Evolutionary conservation across 306 rosid genomes (phyloP).

Genomic region (Lagenaria siceraria): DNA sequence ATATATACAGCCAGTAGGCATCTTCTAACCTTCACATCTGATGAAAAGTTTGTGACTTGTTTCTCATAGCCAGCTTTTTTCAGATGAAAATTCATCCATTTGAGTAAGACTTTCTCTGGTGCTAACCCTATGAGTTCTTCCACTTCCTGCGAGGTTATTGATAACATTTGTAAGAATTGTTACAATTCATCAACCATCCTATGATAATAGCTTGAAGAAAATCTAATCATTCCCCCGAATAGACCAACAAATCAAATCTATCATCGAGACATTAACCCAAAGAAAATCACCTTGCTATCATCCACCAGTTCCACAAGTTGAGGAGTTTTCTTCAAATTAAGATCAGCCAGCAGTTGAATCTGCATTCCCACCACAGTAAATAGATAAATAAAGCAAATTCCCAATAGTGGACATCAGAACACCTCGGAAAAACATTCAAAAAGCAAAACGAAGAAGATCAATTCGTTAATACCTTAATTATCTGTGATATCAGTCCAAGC

Average conservation of each 20-base stretch:
- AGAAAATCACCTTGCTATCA: constrained; percentile 64
- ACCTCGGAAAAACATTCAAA: neutral
- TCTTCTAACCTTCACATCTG: constrained; percentile 78
- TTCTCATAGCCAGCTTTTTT: constrained; percentile 91
- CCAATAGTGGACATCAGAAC: constrained; percentile 7
- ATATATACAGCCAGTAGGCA: neutral
- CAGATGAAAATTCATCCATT: constrained; percentile 99
- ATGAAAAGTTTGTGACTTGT: constrained; percentile 89
- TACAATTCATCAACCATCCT: neutral
- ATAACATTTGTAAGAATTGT: neutral
- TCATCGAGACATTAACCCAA: neutral
- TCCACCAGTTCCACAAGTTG: constrained; percentile 93
- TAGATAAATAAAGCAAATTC: neutral
- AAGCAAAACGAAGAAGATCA: constrained; percentile 3
- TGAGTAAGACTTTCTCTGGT: constrained; percentile 85
- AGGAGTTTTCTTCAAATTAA: constrained; percentile 96
- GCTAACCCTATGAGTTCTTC: constrained; percentile 92
- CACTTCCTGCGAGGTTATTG: constrained; percentile 58
- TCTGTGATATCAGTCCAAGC: constrained; percentile 93
- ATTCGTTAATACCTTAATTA: constrained; percentile 59
- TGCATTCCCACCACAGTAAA: constrained; percentile 29
- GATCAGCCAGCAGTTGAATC: constrained; percentile 96
- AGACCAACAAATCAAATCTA: neutral
- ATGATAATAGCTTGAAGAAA: neutral
- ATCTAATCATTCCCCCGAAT: neutral